Evolutionary conservation across 2,329 filamentous ascomycete genomes (phyloP).

Genomic region (Emergomyces pasteurianus): DNA sequence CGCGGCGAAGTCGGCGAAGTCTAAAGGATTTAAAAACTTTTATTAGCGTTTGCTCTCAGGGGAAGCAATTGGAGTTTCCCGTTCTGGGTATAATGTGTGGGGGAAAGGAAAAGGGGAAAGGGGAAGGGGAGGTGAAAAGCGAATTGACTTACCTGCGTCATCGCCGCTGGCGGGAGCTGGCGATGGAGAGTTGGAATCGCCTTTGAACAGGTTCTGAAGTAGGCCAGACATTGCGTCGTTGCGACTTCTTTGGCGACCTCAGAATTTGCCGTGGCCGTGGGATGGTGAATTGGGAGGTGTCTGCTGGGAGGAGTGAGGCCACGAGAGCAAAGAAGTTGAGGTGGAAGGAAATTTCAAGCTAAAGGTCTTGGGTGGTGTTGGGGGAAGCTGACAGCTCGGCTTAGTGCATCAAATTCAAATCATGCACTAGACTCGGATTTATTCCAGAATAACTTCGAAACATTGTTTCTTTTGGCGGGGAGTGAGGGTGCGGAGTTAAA

Average conservation of each 20-base stretch:
- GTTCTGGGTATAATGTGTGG: not conserved
- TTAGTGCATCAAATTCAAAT: not conserved
- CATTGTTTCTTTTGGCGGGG: no score
- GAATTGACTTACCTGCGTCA: conserved; percentile 14
- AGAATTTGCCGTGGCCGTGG: not conserved
- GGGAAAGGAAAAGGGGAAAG: not conserved
- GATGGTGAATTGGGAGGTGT: not conserved
- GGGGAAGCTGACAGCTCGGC: not conserved
- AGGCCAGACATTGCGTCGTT: conserved; percentile 12
- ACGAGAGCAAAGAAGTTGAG: not conserved
- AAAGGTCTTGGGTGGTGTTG: not conserved
- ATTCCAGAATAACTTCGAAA: no score
- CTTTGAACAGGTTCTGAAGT: conserved; percentile 17
- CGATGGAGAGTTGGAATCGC: conserved; percentile 13
- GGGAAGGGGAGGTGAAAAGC: not conserved
- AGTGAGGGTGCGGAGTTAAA: no score
- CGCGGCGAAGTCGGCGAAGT: conserved; percentile 75
- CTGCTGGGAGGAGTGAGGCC: not conserved
- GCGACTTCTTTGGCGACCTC: conserved; percentile 1
- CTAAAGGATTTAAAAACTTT: conserved; percentile 64
- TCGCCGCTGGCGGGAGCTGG: conserved; percentile 8
- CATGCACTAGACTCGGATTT: not conserved
- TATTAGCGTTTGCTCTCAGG: not conserved
- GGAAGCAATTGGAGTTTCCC: not conserved
- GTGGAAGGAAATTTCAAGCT: not conserved